Conservation (phyloP, 257 asterid genomes). For the Petunia axillaris region DNA sequence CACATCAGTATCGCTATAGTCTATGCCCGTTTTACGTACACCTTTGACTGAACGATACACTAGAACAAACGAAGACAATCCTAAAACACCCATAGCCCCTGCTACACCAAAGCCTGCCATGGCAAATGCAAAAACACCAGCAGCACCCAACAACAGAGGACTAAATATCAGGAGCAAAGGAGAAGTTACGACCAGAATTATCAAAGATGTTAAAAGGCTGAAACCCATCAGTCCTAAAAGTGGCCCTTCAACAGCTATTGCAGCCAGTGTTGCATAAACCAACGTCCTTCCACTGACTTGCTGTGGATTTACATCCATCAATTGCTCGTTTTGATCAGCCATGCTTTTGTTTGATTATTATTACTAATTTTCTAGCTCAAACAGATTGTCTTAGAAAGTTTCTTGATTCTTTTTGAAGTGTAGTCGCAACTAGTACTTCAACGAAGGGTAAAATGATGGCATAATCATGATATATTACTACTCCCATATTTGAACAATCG, state of each 20-base stretch:
- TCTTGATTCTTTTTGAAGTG: slow-evolving; percentile 4
- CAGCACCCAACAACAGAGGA: slow-evolving; percentile 32
- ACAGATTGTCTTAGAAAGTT: no score
- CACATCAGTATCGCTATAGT: neutral
- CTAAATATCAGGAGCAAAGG: slow-evolving; percentile 32
- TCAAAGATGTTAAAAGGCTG: slow-evolving; percentile 23
- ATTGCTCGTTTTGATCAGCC: slow-evolving; percentile 17
- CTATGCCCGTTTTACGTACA: neutral
- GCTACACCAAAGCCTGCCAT: slow-evolving; percentile 23
- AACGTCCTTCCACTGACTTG: neutral
- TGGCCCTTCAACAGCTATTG: slow-evolving; percentile 29
- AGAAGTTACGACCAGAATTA: slow-evolving; percentile 22
- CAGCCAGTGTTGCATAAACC: slow-evolving; percentile 20
- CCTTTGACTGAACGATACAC: slow-evolving; percentile 16
- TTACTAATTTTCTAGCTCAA: neutral
- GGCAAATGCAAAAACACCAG: slow-evolving; percentile 17
- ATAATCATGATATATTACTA: neutral
- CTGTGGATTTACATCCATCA: neutral
- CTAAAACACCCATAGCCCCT: neutral
- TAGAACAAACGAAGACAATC: slow-evolving; percentile 2
- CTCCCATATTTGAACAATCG: neutral
- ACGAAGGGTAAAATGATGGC: neutral
- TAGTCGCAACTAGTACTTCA: neutral
- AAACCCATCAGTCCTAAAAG: slow-evolving; percentile 34
- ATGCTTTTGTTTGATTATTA: neutral